Base-by-base conservation (phyloP, 148 eudicot genomes). In the Fagopyrum esculentum region DNA sequence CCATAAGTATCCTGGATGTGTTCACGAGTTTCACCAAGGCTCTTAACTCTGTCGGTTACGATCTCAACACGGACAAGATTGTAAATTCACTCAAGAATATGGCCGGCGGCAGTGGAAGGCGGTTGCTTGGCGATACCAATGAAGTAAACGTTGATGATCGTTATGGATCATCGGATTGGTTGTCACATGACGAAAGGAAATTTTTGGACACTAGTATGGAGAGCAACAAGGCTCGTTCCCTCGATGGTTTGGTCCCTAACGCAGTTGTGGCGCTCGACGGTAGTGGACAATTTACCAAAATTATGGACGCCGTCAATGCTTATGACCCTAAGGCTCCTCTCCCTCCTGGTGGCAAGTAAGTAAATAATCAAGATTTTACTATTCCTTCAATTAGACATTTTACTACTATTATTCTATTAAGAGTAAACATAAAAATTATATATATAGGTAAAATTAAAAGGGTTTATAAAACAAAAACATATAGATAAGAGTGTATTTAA, bases 251-350 rank as follows among this genome's bases (percentile, higher is more conserved):
- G 44, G 19, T 1, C 8, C 88, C 85, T 5, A 61, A 87, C 46
- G 90, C 80, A 0, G 87, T 87, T 45, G 91, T 87, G 3, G 84
- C 88, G 6, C 63, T 81, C 77, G 87, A 87, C 16, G 85, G 91
- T 30, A 82, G 84, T n/a, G 87, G 88, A 9, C 83, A 87, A 9
- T 87, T 71, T 44, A 87, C 75, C 57, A 85, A 81, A n/a, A 82
- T 87, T 12, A 47, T 7, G 0, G 84, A 76, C 1, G 88, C 91
- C 43, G 45, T 87, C 4, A 71, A 59, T 1, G 84, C 91, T 0
- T 82, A 83, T 55, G 7, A 73, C 17, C 88, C 88, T 0, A 80
- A 78, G 47, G 52, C 64, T 1, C 45, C 71, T 5, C 7, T 66
- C 1, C 47, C 71, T 66, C 46, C 71, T 4, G 47, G 47, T 15